Conservation (phyloP, 176 grass and related monocot genomes). For the Echinochloa phyllopogon region DNA sequence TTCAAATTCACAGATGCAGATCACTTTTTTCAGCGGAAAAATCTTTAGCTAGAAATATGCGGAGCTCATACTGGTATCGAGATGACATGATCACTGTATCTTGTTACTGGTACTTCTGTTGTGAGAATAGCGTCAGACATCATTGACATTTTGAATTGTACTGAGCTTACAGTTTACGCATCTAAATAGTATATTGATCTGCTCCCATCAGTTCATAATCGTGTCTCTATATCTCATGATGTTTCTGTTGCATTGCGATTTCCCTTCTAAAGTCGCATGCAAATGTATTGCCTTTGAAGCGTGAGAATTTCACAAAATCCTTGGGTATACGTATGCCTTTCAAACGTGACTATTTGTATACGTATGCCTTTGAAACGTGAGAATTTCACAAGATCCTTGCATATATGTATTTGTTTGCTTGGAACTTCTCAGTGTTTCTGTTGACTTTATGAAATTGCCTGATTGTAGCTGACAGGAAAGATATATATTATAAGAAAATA, state of each 20-base stretch:
- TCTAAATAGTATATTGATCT: background rate
- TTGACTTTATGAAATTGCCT: background rate
- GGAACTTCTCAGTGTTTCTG: background rate
- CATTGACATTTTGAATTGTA: background rate
- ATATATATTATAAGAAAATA: background rate
- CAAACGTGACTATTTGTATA: too few species aligned
- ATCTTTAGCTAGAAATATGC: background rate
- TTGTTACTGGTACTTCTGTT: background rate
- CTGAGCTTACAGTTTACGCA: background rate
- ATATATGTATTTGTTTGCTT: too few species aligned
- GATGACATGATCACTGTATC: background rate
- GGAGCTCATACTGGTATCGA: background rate
- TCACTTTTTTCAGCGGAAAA: background rate
- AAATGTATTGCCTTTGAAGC: too few species aligned
- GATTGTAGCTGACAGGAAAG: background rate
- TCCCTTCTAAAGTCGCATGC: background rate
- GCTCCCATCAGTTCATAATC: too few species aligned
- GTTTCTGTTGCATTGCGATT: background rate
- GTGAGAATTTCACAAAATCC: background rate
- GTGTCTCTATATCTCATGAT: background rate
- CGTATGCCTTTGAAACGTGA: too few species aligned
- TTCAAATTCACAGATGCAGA: conserved; percentile 1
- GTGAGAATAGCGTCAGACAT: background rate
- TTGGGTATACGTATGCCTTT: background rate
- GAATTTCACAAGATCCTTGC: background rate